Evolutionary conservation across 768 basidiomycete species (phyloP).

Genomic region (Gyrodon lividus): DNA sequence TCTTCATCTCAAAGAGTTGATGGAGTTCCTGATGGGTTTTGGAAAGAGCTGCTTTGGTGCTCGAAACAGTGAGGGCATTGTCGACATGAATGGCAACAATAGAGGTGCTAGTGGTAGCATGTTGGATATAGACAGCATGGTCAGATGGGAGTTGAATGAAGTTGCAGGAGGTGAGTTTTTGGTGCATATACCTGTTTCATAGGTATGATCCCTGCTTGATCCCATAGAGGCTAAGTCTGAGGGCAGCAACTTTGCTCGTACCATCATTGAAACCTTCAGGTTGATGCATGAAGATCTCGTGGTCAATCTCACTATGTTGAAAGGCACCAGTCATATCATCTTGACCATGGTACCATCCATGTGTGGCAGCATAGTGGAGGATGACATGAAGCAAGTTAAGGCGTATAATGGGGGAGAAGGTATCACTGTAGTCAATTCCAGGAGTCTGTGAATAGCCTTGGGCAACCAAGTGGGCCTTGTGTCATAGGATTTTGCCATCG

Average conservation of each 20-base stretch:
- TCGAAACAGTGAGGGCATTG: too few relatives aligned
- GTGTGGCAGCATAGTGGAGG: conserved; percentile 13
- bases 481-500: neutral
- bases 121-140: too few relatives aligned
- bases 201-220: conserved; percentile 35
- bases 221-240: conserved; percentile 37
- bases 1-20: too few relatives aligned
- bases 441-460: conserved; percentile 40
- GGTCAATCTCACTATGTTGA: conserved; percentile 14
- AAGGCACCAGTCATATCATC: conserved; percentile 10
- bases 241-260: conserved; percentile 20
- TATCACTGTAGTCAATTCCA: conserved; percentile 37
- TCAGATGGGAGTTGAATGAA: too few relatives aligned
- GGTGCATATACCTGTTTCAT: conserved; percentile 31
- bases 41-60: too few relatives aligned
- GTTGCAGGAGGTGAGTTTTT: neutral
- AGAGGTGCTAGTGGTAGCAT: too few relatives aligned
- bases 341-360: conserved; percentile 7
- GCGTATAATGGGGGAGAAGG: conserved; percentile 25
- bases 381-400: conserved; percentile 24
- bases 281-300: conserved; percentile 41
- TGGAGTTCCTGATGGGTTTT: too few relatives aligned
- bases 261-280: conserved; percentile 33
- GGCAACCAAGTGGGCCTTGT: conserved; percentile 8
- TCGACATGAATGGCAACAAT: too few relatives aligned